Percentiles rank a stretch among this genome's conserved stretches.
Conservation (phyloP, 306 rosid species). For the Acacia confusa region DNA sequence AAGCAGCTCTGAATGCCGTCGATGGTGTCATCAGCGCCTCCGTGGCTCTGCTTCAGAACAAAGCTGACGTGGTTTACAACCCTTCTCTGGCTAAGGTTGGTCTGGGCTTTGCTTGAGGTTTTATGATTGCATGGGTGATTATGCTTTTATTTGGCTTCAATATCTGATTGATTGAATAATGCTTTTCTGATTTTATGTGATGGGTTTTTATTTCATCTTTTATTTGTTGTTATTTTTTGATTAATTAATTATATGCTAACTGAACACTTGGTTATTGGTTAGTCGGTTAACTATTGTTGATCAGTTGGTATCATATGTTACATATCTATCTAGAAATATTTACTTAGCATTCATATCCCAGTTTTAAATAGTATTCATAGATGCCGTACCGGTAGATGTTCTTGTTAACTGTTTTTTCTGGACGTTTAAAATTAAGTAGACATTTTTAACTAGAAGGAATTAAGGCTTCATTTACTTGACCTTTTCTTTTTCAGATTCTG, state of each 20-base stretch:
- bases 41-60: conserved; percentile 84
- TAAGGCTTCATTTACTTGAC: neutral
- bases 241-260: neutral
- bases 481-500: neutral
- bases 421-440: neutral
- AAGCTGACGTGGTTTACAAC: conserved; percentile 72
- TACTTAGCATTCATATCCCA: neutral
- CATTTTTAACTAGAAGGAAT: neutral
- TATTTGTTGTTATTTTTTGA: neutral
- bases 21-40: conserved; percentile 68
- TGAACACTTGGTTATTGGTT: neutral
- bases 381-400: neutral
- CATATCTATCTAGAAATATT: neutral
- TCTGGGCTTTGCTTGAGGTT: conserved; percentile 8
- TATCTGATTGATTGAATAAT: neutral
- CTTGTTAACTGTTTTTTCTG: neutral
- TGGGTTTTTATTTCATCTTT: neutral
- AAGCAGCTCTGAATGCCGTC: conserved; percentile 59
- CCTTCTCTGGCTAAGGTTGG: conserved; percentile 68
- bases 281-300: neutral
- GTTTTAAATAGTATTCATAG: neutral
- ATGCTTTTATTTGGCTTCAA: neutral
- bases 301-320: neutral
- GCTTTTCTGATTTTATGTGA: neutral
- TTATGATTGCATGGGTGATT: neutral